Conservation (phyloP, 169 alveolate genomes). For the Plasmodium coatneyi region DNA sequence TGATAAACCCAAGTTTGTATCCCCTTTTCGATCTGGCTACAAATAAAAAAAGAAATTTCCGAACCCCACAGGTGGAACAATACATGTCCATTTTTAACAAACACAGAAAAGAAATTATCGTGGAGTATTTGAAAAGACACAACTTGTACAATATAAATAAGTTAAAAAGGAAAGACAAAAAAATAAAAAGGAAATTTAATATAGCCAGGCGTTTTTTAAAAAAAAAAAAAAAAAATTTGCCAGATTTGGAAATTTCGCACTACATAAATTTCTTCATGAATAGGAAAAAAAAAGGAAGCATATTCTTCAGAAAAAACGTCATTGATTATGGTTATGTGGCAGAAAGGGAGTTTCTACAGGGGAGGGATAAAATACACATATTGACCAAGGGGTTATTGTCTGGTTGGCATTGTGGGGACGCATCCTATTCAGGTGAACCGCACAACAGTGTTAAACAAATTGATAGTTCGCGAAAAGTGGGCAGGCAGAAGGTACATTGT, state of each 20-base stretch:
- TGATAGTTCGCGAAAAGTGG: background rate
- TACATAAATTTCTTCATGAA: constrained; percentile 41
- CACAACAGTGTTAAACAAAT: background rate
- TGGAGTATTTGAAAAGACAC: constrained; percentile 56
- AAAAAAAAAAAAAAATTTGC: constrained; percentile 34
- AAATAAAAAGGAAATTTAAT: constrained; percentile 70
- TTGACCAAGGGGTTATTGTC: background rate
- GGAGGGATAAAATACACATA: constrained; percentile 22
- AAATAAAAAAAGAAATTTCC: constrained; percentile 41
- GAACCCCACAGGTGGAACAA: background rate
- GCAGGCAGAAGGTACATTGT: background rate
- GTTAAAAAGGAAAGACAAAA: constrained; percentile 34
- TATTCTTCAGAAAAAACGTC: constrained; percentile 58
- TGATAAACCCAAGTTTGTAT: background rate
- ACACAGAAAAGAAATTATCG: constrained; percentile 45
- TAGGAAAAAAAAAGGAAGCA: constrained; percentile 47
- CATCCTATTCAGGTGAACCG: background rate
- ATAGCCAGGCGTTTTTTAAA: constrained; percentile 38
- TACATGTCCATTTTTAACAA: constrained; percentile 39
- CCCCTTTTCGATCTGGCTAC: background rate
- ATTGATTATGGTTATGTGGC: constrained; percentile 25
- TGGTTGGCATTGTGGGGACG: background rate
- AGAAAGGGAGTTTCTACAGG: constrained; percentile 40
- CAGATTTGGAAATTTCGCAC: background rate
- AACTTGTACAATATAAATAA: constrained; percentile 60